A percentile compares a stretch with the other conserved stretches of the same genome.
Conservation (phyloP, 2,329 filamentous ascomycete species). For the Parasarocladium wereldwijsianum region DNA sequence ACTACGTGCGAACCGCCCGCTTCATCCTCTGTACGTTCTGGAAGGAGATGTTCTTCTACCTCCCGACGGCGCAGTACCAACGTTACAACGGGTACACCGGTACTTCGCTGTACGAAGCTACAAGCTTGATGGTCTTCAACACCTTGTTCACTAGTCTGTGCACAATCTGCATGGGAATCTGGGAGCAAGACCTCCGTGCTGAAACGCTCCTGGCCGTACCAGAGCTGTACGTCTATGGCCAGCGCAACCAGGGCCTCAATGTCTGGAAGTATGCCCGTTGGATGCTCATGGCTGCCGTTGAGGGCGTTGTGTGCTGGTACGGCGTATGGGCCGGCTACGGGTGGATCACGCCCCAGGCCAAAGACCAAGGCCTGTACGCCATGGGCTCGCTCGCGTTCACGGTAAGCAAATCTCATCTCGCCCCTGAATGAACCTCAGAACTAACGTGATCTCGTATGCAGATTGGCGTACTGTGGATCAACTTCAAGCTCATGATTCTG, state of each 20-base stretch:
- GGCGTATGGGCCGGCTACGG: constrained; percentile 38
- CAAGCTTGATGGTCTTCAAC: constrained; percentile 83
- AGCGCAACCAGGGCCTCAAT: constrained; percentile 59
- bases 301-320: constrained; percentile 64
- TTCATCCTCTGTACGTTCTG: constrained; percentile 87
- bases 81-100: constrained; percentile 76
- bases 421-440: neutral
- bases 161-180: constrained; percentile 80
- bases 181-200: constrained; percentile 75
- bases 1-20: constrained; percentile 76
- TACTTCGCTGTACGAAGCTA: constrained; percentile 79
- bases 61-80: constrained; percentile 74
- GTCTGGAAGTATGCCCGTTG: constrained; percentile 58
- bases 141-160: constrained; percentile 83
- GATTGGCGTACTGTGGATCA: too few species aligned
- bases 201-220: constrained; percentile 84
- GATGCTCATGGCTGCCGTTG: constrained; percentile 59
- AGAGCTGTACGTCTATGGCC: constrained; percentile 76
- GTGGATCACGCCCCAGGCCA: constrained; percentile 30
- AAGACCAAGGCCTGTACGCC: constrained; percentile 58
- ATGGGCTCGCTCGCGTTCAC: constrained; percentile 61
- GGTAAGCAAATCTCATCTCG: constrained; percentile 23
- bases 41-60: constrained; percentile 75
- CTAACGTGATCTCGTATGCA: too few species aligned
- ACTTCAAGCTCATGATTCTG: constrained; percentile 33